These are phyloP conservation scores for Yamadazyma phyllophila DNA, from an alignment of 805 yeast species.

Conservation along the genomic window DNA sequence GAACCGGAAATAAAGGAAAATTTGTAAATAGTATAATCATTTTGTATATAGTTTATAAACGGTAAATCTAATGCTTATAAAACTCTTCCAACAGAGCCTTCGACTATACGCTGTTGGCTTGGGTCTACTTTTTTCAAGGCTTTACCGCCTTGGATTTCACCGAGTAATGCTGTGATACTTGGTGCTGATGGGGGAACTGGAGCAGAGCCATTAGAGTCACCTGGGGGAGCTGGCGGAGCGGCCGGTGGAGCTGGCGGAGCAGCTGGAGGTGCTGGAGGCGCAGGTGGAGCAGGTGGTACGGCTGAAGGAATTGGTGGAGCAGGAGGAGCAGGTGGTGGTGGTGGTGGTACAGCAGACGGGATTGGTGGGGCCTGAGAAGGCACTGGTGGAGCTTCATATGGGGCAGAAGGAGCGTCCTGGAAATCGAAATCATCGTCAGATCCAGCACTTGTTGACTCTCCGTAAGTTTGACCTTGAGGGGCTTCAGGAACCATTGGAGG, in stretches of 20 bases:
- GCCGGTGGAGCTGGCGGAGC: slow-evolving; percentile 20
- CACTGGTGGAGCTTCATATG: slow-evolving; percentile 4
- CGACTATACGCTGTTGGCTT: slow-evolving; percentile 44
- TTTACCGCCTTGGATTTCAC: slow-evolving; percentile 56
- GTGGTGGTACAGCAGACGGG: slow-evolving; percentile 15
- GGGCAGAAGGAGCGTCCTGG: slow-evolving; percentile 3
- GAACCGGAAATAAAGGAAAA: background rate
- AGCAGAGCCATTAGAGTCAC: slow-evolving; percentile 30
- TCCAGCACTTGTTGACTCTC: background rate
- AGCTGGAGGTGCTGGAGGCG: slow-evolving; percentile 24
- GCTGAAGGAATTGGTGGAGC: slow-evolving; percentile 12
- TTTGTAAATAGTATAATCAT: background rate
- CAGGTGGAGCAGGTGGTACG: slow-evolving; percentile 22
- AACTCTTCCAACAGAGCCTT: slow-evolving; percentile 53
- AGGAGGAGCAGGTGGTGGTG: slow-evolving; percentile 21
- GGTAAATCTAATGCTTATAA: slow-evolving; percentile 12
- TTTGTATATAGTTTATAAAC: background rate
- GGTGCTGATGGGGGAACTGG: slow-evolving; percentile 24
- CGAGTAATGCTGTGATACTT: slow-evolving; percentile 49
- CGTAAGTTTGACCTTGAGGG: background rate
- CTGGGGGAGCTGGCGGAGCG: slow-evolving; percentile 28
- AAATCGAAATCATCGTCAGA: background rate
- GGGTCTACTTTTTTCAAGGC: slow-evolving; percentile 51
- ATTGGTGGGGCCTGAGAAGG: slow-evolving; percentile 5
- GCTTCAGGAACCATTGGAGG: slow-evolving; percentile 7